Base-by-base conservation (phyloP, 495 filamentous ascomycete genomes). In the Ascodesmis nigricans region DNA sequence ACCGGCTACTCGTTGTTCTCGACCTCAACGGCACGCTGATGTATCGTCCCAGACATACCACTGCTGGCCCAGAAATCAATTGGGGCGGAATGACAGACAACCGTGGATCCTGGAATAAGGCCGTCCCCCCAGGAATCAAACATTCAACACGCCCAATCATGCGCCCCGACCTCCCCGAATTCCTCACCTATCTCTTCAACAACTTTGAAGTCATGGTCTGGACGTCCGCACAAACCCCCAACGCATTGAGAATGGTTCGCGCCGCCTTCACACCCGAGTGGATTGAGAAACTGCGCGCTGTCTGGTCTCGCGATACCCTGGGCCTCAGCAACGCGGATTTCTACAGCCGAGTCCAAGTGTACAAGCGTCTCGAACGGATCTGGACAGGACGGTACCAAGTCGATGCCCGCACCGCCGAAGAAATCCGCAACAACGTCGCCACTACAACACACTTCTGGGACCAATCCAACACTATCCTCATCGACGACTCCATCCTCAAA, bases 1-100 rank as follows among this genome's bases (percentile, higher is more conserved):
- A 54, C 2, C 55, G 59, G 6, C 56, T 91, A 0, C 68, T 97
- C 1, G 54, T 97, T 13, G 66, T 95, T 18, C 69, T 95, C 36
- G 87, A 97, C 52, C 63, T 97, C 0, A 97, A 95, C 56, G 87
- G 90, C 36, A 91, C 90, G 0, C 61, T 97, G 2, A 61, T 93
- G 10, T 58, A 63, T 47, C 78, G 87, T 7, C 16, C 11, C 13
- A 37, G 30, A 18, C 25, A 26, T 9, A 35, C 8, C 71, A n/a
- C n/a, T n/a, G n/a, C n/a, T n/a, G n/a, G n/a, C n/a, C n/a, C n/a
- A n/a, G n/a, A n/a, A n/a, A n/a, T n/a, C n/a, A n/a, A n/a, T n/a
- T n/a, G n/a, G n/a, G n/a, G n/a, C n/a, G n/a, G n/a, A n/a, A n/a
- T n/a, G n/a, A n/a, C n/a, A n/a, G n/a, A n/a, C n/a, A n/a, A n/a